Conservation (phyloP, 78 protist species). For the Dictyostelium purpureum region DNA sequence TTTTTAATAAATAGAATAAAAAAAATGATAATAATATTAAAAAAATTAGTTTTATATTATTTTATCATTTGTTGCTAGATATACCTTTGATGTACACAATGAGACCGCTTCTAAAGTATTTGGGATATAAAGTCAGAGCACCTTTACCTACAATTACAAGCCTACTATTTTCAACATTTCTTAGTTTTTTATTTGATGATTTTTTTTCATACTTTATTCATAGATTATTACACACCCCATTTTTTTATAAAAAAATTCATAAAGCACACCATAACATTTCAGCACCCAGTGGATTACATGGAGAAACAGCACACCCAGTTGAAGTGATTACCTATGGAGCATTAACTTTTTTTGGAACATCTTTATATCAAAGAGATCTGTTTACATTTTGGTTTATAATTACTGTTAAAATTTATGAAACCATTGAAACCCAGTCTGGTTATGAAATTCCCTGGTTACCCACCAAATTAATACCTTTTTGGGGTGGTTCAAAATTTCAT, state of each 20-base stretch:
- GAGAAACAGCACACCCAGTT: conserved; percentile 42
- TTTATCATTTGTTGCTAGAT: no score
- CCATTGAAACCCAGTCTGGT: conserved; percentile 59
- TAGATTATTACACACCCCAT: conserved; percentile 69
- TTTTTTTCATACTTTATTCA: conserved; percentile 63
- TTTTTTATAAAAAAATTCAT: conserved; percentile 60
- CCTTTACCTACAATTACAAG: no score
- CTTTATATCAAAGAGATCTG: conserved; percentile 14
- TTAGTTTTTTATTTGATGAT: conserved; percentile 46
- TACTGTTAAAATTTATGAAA: conserved; percentile 16
- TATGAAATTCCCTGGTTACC: conserved; percentile 58
- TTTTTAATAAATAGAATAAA: no score
- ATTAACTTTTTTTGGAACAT: conserved; percentile 41
- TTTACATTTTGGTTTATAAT: conserved; percentile 36
- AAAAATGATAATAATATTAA: no score
- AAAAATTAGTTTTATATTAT: no score
- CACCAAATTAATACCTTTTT: conserved; percentile 33
- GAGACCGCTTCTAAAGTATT: no score
- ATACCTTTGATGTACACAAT: no score
- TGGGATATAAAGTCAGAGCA: no score
- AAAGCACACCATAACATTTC: conserved; percentile 53
- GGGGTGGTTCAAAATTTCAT: conserved; percentile 43
- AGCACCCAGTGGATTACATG: conserved; percentile 69
- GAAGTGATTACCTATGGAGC: conserved; percentile 38
- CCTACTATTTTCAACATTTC: conserved; percentile 13